Evolutionary conservation across 2,329 filamentous ascomycete genomes (phyloP).

Genomic region (Bipolaris victoriae): DNA sequence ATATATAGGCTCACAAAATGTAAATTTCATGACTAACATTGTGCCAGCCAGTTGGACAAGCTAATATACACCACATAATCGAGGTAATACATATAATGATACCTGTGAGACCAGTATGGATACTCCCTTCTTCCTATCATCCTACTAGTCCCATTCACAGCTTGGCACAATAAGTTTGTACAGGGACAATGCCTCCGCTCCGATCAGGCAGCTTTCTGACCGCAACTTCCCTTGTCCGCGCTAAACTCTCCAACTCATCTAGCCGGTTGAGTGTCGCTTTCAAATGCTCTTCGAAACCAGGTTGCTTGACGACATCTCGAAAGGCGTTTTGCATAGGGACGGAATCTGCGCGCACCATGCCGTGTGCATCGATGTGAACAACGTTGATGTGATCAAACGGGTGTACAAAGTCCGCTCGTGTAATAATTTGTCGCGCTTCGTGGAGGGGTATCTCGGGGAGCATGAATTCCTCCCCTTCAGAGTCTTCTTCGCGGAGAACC

Average conservation of each 20-base stretch:
- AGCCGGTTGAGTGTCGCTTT: conserved; percentile 84
- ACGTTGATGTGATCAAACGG: conserved; percentile 90
- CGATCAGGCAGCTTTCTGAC: conserved; percentile 70
- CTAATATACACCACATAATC: background rate
- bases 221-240: conserved; percentile 86
- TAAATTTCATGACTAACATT: no score
- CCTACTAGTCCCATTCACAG: conserved; percentile 9
- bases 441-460: conserved; percentile 70
- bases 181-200: conserved; percentile 40
- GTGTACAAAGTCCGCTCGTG: conserved; percentile 89
- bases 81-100: no score
- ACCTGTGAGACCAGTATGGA: no score
- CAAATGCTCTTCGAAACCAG: conserved; percentile 81
- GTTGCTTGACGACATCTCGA: conserved; percentile 74
- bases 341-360: conserved; percentile 87
- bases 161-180: conserved; percentile 38
- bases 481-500: conserved; percentile 76
- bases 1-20: no score
- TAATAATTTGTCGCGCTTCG: conserved; percentile 75
- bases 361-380: conserved; percentile 87
- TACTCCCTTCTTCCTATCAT: background rate
- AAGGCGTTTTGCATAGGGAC: conserved; percentile 97
- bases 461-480: conserved; percentile 68
- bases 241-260: conserved; percentile 86
- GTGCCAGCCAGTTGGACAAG: background rate